Evolutionary conservation across 139 green algal genomes (phyloP).

Genomic region (Limnomonas spitsbergensis): DNA sequence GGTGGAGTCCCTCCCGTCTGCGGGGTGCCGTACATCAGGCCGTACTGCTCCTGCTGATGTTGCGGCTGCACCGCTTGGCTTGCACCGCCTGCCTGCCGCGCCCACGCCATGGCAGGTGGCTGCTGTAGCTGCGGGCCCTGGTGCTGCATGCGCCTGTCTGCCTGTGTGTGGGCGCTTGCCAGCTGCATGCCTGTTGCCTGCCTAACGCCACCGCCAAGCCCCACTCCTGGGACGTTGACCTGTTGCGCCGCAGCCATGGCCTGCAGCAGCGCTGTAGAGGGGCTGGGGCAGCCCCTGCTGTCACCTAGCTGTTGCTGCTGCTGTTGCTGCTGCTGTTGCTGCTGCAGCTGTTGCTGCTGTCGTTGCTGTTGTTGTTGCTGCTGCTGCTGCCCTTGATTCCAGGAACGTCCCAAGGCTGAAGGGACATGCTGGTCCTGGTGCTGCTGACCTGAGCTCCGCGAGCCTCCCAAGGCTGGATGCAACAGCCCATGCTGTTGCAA

Average conservation of each 20-base stretch:
- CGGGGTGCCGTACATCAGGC: too few species aligned
- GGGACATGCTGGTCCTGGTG: background rate
- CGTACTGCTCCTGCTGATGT: too few species aligned
- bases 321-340: background rate
- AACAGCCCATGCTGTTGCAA: slow-evolving; percentile 3
- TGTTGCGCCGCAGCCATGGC: background rate
- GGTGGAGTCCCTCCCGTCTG: too few species aligned
- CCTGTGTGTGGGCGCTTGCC: too few species aligned
- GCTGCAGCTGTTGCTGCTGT: background rate
- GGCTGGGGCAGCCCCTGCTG: background rate
- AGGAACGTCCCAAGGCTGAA: background rate
- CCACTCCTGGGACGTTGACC: background rate
- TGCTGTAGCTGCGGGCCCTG: background rate
- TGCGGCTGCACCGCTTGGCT: background rate
- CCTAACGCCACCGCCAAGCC: too few species aligned
- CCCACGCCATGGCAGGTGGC: background rate
- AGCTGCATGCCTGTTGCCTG: too few species aligned
- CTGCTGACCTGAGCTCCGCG: background rate
- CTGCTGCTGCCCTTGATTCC: background rate
- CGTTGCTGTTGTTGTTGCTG: background rate
- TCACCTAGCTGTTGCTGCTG: background rate
- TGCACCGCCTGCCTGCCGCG: background rate
- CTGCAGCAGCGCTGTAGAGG: background rate
- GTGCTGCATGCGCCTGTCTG: too few species aligned
- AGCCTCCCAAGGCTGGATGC: background rate